Conservation (phyloP, 768 basidiomycete species). For the Nevesoporus exiguus region DNA sequence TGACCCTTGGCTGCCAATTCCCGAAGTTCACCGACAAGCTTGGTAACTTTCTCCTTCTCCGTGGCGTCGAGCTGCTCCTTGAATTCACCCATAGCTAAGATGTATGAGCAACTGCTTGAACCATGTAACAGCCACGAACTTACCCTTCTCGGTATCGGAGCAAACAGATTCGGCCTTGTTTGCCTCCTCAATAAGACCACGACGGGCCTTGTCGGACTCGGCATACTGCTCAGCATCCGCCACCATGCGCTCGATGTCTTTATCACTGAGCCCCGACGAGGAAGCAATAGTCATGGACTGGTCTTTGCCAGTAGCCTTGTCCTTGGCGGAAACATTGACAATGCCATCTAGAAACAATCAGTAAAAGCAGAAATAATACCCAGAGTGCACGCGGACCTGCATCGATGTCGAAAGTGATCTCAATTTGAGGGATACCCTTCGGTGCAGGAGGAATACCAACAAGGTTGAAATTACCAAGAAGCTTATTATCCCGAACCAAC, state of each 20-base stretch:
- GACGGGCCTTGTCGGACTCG: conserved; percentile 87
- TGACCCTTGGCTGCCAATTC: conserved; percentile 90
- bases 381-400: conserved; percentile 52
- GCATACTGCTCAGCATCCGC: conserved; percentile 91
- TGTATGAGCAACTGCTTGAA: not conserved
- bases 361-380: not conserved
- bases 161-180: conserved; percentile 96
- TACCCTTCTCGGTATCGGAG: conserved; percentile 93
- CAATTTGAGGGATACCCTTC: conserved; percentile 74
- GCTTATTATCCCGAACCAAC: conserved; percentile 96
- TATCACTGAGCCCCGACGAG: conserved; percentile 92
- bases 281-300: conserved; percentile 89
- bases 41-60: conserved; percentile 93
- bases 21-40: conserved; percentile 82
- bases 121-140: conserved; percentile 14
- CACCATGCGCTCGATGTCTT: conserved; percentile 98
- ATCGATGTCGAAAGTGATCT: conserved; percentile 95
- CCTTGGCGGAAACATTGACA: conserved; percentile 95
- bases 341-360: conserved; percentile 66
- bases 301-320: conserved; percentile 87
- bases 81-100: conserved; percentile 89
- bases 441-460: conserved; percentile 90
- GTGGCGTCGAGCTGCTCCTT: conserved; percentile 90
- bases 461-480: conserved; percentile 99
- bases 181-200: conserved; percentile 87